These are phyloP conservation scores for Coemansia brasiliensis DNA, from an alignment of 192 early-diverging fungal genomes.

Conservation along the genomic window DNA sequence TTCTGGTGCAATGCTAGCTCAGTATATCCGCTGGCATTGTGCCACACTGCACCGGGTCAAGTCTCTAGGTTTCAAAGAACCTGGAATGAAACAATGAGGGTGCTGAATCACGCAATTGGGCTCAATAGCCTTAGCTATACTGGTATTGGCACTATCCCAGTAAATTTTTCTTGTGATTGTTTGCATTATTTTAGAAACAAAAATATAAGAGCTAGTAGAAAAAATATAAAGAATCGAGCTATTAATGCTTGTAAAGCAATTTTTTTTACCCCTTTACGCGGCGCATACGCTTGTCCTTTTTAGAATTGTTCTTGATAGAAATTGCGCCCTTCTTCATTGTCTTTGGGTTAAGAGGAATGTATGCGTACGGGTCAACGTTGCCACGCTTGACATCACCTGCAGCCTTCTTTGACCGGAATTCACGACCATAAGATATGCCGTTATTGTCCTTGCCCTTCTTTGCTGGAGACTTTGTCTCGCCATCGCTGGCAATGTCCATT, in stretches of 20 bases:
- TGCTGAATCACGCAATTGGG: neutral
- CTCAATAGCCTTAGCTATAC: no score
- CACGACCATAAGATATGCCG: slow-evolving; percentile 45
- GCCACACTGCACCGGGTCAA: no score
- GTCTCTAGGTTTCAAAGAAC: neutral
- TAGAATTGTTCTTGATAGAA: slow-evolving; percentile 43
- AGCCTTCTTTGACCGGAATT: slow-evolving; percentile 86
- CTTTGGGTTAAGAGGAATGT: slow-evolving; percentile 77
- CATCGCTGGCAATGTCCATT: slow-evolving; percentile 68
- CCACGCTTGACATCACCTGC: slow-evolving; percentile 89
- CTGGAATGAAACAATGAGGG: neutral
- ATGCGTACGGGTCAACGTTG: slow-evolving; percentile 91
- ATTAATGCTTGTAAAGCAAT: neutral
- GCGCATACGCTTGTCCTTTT: slow-evolving; percentile 49
- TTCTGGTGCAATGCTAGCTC: no score
- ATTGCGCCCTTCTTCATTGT: slow-evolving; percentile 51
- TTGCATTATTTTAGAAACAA: slow-evolving; percentile 1
- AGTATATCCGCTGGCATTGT: no score
- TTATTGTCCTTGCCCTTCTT: slow-evolving; percentile 43
- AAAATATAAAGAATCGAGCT: no score
- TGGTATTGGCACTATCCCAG: neutral
- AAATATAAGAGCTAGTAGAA: no score
- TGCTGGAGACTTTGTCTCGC: slow-evolving; percentile 38
- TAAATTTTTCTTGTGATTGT: neutral
- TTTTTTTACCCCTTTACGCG: slow-evolving; percentile 6